phyloP scores from a whole-genome alignment of 2,329 filamentous ascomycete species.

The Penicillium hesseltinei region DNA sequence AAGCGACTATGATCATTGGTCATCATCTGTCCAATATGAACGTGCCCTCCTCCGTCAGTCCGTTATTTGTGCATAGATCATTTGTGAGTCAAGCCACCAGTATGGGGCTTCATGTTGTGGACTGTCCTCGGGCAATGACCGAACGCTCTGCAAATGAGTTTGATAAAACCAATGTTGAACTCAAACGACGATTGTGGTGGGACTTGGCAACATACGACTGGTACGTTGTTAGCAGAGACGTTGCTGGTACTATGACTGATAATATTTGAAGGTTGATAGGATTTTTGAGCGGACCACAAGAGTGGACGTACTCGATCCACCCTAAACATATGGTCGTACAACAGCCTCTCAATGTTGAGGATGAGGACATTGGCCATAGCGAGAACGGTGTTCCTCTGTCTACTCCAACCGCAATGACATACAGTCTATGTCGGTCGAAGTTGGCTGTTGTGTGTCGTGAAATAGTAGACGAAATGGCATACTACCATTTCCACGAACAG shows the following conservation, averaged over 20 bases:
- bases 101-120: slow-evolving; percentile 38
- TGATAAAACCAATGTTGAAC: slow-evolving; percentile 33
- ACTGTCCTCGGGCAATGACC: slow-evolving; percentile 23
- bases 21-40: slow-evolving; percentile 31
- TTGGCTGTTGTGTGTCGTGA: slow-evolving; percentile 42
- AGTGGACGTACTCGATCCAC: slow-evolving; percentile 46
- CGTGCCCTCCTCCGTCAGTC: slow-evolving; percentile 22
- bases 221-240: slow-evolving; percentile 22
- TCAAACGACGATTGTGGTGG: slow-evolving; percentile 47
- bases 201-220: slow-evolving; percentile 46
- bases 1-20: slow-evolving; percentile 32
- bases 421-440: slow-evolving; percentile 44
- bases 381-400: slow-evolving; percentile 28
- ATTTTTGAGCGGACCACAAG: slow-evolving; percentile 44
- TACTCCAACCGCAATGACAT: slow-evolving; percentile 47
- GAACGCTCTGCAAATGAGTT: slow-evolving; percentile 15
- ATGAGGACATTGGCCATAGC: slow-evolving; percentile 34
- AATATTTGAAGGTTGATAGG: slow-evolving; percentile 34
- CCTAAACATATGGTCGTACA: slow-evolving; percentile 44
- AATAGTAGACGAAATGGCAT: slow-evolving; percentile 39
- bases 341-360: slow-evolving; percentile 44
- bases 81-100: slow-evolving; percentile 34
- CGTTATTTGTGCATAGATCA: slow-evolving; percentile 26
- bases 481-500: slow-evolving; percentile 25
- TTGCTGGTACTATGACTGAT: neutral